Percentiles rank a stretch among this genome's conserved stretches.
These are phyloP conservation scores for Letharia lupina DNA, from an alignment of 495 filamentous ascomycete species.

Conservation along the genomic window DNA sequence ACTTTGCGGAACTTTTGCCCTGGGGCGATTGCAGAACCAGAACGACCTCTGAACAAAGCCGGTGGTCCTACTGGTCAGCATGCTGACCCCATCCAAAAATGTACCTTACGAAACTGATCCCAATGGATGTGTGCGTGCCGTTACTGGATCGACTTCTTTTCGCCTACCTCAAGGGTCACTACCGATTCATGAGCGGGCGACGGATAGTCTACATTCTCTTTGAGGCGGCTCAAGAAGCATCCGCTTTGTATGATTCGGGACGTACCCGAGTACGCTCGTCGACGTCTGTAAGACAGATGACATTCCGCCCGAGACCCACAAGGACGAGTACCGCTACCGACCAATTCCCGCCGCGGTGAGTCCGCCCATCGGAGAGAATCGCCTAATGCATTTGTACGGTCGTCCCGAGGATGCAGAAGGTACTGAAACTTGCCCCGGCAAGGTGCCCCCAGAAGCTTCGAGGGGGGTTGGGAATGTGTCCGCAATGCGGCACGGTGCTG, in stretches of 20 bases:
- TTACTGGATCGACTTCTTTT: conserved; percentile 15
- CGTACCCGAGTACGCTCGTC: conserved; percentile 32
- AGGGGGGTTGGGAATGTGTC: conserved; percentile 12
- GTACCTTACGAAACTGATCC: conserved; percentile 11
- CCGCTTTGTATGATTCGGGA: conserved; percentile 34
- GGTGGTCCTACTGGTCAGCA: no score
- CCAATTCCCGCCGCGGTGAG: conserved; percentile 32
- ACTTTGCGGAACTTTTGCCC: not conserved
- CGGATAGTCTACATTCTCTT: conserved; percentile 23
- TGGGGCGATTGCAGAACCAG: not conserved
- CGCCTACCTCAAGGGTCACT: conserved; percentile 26
- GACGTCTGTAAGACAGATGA: conserved; percentile 31
- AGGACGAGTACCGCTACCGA: conserved; percentile 26
- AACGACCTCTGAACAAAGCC: not conserved
- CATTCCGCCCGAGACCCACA: conserved; percentile 26
- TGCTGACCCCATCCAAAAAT: not conserved
- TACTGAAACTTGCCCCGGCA: conserved; percentile 9
- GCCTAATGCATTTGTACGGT: conserved; percentile 33
- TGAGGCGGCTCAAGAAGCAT: conserved; percentile 30
- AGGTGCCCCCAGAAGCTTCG: conserved; percentile 16
- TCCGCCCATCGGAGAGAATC: conserved; percentile 32
- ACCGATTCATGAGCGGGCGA: conserved; percentile 26
- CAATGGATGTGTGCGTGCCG: conserved; percentile 8
- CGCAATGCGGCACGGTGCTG: conserved; percentile 9
- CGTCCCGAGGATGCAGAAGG: conserved; percentile 31